phyloP scores from a whole-genome alignment of 495 filamentous ascomycete species.

The Podospora fimiseda region DNA sequence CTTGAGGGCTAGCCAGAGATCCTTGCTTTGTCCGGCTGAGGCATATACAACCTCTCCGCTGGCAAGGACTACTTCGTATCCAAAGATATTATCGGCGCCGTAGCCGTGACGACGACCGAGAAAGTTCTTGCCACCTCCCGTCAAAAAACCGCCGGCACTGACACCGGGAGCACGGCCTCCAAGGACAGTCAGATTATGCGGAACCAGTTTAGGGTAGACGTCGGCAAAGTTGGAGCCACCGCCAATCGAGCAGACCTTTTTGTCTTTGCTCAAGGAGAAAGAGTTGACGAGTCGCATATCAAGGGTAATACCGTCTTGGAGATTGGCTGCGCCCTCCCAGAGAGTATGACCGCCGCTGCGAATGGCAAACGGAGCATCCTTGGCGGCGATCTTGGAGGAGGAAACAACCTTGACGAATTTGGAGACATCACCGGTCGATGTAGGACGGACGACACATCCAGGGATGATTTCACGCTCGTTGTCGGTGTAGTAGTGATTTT shows the following conservation, averaged over 20 bases:
- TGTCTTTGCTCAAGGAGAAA: constrained; percentile 34
- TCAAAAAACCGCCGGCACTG: constrained; percentile 34
- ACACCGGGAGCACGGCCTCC: constrained; percentile 37
- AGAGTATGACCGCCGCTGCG: constrained; percentile 38
- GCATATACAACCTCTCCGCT: constrained; percentile 27
- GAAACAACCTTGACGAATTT: neutral
- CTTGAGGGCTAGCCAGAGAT: constrained; percentile 47
- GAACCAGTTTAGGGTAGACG: constrained; percentile 38
- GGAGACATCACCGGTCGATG: neutral
- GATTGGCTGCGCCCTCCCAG: constrained; percentile 38
- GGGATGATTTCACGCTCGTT: neutral
- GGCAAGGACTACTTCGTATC: constrained; percentile 42
- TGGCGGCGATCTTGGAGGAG: neutral
- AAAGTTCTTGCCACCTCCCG: constrained; percentile 43
- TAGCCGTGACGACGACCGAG: constrained; percentile 42
- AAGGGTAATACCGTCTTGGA: constrained; percentile 40
- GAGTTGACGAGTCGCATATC: constrained; percentile 35
- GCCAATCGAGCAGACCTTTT: constrained; percentile 30
- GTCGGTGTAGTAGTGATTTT: neutral
- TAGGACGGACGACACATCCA: neutral
- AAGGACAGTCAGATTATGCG: constrained; percentile 30
- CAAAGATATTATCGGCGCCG: constrained; percentile 40
- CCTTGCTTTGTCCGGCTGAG: constrained; percentile 20
- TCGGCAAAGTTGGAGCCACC: constrained; percentile 37
- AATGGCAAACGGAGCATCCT: constrained; percentile 24